Base-by-base conservation (phyloP, 169 alveolate genomes). In the Plasmodium vinckei region DNA sequence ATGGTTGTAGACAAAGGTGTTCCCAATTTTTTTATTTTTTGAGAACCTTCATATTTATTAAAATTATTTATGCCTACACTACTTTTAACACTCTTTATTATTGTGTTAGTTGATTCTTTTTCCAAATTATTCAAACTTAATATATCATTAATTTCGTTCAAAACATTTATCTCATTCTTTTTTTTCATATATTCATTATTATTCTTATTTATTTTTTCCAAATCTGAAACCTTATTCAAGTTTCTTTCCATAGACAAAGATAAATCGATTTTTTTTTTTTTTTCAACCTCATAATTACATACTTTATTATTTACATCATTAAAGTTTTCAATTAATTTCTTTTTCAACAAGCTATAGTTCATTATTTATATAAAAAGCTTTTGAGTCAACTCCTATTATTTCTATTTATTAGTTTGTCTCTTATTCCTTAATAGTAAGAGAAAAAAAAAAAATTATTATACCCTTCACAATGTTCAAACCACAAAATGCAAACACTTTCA, bases 291-390 rank as follows among this genome's bases (percentile, higher is more conserved):
- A 53, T 49, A 13, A 15, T 23, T 19, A 49, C 7, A 73, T 53
- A 63, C 2, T 64, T 15, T 13, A 17, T 56, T 51, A 27, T 49
- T 21, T 49, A 12, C 4, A 25, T 64, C 57, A 10, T 49, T 61
- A 39, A 77, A 77, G 39, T 77, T 77, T 51, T 63, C 42, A 2
- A 77, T 39, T 21, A 77, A 59, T 9, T 64, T 77, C 39, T 64
- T 77, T 57, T 77, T 77, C 54, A 77, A 19, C n/a, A 42, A 33
- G 2, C 77, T 25, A 42, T 77, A 64, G 23, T 77, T 77, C 88
- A 77, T 77, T 15, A 25, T 68, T 68, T 67, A 17, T 46, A 9
- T 5, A 13, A 59, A 59, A 27, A 27, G 9, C 46, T 9, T 63
- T 63, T 25, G 10, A 27, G 25, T 33, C 13, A 4, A 13, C 9